Evolutionary conservation across 805 yeast species (phyloP).

Genomic region (Jamesozyma gamospora): DNA sequence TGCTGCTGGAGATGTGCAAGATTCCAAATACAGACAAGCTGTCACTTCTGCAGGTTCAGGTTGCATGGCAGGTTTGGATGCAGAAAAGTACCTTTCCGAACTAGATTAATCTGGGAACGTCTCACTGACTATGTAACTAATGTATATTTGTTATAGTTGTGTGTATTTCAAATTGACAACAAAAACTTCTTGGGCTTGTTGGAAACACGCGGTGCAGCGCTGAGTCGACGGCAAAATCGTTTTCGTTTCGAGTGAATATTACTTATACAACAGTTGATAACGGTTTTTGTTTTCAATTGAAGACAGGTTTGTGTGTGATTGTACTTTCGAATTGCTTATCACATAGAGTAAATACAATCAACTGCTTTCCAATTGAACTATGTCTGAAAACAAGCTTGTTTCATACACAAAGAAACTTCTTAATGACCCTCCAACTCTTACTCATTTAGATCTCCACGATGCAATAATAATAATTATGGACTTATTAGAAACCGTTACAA

Average conservation of each 20-base stretch:
- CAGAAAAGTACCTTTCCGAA: conserved; percentile 74
- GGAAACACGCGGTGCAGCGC: too few species aligned
- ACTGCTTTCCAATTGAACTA: neutral
- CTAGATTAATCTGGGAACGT: conserved; percentile 21
- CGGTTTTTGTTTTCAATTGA: too few species aligned
- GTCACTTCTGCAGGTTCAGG: conserved; percentile 99
- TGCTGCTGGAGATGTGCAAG: conserved; percentile 99
- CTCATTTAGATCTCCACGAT: conserved; percentile 51
- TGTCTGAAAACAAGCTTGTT: conserved; percentile 7
- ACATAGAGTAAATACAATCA: too few species aligned
- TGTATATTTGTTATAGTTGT: too few species aligned
- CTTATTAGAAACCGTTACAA: conserved; percentile 41
- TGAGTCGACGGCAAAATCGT: too few species aligned
- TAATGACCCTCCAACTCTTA: conserved; percentile 48
- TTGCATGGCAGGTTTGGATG: conserved; percentile 98
- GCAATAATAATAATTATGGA: conserved; percentile 55
- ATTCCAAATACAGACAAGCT: conserved; percentile 94
- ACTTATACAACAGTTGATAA: too few species aligned
- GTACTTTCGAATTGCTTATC: too few species aligned
- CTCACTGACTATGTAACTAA: neutral
- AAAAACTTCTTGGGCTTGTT: too few species aligned
- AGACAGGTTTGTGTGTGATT: too few species aligned
- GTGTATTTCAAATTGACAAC: too few species aligned
- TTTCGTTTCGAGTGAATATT: too few species aligned
- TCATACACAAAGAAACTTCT: conserved; percentile 53